phyloP scores from a whole-genome alignment of 208 protist genomes.

The Borovskyia barvae region DNA sequence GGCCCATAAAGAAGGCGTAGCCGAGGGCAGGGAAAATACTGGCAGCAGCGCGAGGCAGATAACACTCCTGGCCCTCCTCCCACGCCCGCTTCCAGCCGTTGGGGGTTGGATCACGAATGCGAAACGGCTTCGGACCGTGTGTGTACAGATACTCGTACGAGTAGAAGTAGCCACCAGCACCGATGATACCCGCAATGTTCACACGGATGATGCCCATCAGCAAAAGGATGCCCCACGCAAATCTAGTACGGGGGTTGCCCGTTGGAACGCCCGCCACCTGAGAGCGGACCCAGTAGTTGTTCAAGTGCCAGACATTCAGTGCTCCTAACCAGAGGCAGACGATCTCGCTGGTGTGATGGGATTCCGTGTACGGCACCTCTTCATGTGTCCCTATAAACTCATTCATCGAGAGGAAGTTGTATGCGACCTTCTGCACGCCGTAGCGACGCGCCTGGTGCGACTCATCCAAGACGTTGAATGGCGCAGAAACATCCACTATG shows the following conservation, averaged over 20 bases:
- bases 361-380: slow-evolving; percentile 82
- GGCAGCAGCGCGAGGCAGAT: slow-evolving; percentile 58
- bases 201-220: slow-evolving; percentile 51
- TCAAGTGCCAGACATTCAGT: slow-evolving; percentile 66
- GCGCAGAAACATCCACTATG: slow-evolving; percentile 75
- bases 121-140: slow-evolving; percentile 63
- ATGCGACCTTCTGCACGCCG: slow-evolving; percentile 59
- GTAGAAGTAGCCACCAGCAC: slow-evolving; percentile 80
- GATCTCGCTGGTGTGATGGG: slow-evolving; percentile 69
- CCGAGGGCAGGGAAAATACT: slow-evolving; percentile 72
- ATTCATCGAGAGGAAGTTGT: slow-evolving; percentile 66
- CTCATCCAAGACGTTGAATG: slow-evolving; percentile 78
- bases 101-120: slow-evolving; percentile 65
- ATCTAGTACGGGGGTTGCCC: slow-evolving; percentile 63
- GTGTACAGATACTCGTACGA: slow-evolving; percentile 90
- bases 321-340: slow-evolving; percentile 61
- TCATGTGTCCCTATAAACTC: slow-evolving; percentile 66
- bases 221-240: slow-evolving; percentile 61
- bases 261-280: slow-evolving; percentile 35
- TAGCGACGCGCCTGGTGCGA: slow-evolving; percentile 72
- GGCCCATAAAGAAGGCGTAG: slow-evolving; percentile 77
- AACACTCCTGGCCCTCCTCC: slow-evolving; percentile 69
- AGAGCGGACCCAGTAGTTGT: slow-evolving; percentile 48
- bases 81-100: slow-evolving; percentile 78
- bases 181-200: slow-evolving; percentile 71